A percentile compares a stretch with the other conserved stretches of the same genome.
Conservation (phyloP, 1,284 basidiomycete genomes). For the Clitocybe nebularis region DNA sequence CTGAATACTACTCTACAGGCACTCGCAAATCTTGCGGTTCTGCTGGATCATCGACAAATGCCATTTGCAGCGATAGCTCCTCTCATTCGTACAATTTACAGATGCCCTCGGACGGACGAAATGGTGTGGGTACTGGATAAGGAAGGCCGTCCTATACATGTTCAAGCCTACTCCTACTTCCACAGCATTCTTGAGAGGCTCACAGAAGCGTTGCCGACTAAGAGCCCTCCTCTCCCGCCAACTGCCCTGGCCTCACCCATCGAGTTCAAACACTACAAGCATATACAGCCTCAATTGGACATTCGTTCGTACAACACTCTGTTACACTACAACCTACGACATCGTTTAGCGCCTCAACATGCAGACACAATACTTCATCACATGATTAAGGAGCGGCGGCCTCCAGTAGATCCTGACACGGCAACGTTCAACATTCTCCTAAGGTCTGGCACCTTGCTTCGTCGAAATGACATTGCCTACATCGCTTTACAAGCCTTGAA, state of each 20-base stretch:
- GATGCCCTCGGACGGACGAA: slow-evolving; percentile 42
- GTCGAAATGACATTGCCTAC: slow-evolving; percentile 40
- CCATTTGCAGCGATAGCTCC: slow-evolving; percentile 39
- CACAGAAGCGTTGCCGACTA: slow-evolving; percentile 29
- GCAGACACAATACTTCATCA: slow-evolving; percentile 49
- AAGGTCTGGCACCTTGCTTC: slow-evolving; percentile 49
- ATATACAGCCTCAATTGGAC: slow-evolving; percentile 32
- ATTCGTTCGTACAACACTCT: slow-evolving; percentile 55
- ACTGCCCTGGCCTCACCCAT: slow-evolving; percentile 7
- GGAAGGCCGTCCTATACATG: slow-evolving; percentile 24
- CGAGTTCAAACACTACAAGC: slow-evolving; percentile 9
- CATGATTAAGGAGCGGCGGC: slow-evolving; percentile 42
- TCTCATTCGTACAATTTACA: slow-evolving; percentile 46
- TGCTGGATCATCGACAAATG: slow-evolving; percentile 47
- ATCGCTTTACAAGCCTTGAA: slow-evolving; percentile 22
- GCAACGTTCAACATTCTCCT: slow-evolving; percentile 57
- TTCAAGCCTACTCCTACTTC: slow-evolving; percentile 54
- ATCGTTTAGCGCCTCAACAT: slow-evolving; percentile 47
- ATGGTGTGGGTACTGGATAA: slow-evolving; percentile 39
- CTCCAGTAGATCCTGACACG: slow-evolving; percentile 39
- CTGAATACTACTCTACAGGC: slow-evolving; percentile 46
- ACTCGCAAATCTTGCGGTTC: slow-evolving; percentile 50
- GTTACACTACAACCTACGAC: slow-evolving; percentile 59
- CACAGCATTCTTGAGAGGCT: slow-evolving; percentile 51
- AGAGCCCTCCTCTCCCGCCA: slow-evolving; percentile 14